phyloP scores from a whole-genome alignment of 352 stramenopile genomes.

The Plasmopara viticola region DNA sequence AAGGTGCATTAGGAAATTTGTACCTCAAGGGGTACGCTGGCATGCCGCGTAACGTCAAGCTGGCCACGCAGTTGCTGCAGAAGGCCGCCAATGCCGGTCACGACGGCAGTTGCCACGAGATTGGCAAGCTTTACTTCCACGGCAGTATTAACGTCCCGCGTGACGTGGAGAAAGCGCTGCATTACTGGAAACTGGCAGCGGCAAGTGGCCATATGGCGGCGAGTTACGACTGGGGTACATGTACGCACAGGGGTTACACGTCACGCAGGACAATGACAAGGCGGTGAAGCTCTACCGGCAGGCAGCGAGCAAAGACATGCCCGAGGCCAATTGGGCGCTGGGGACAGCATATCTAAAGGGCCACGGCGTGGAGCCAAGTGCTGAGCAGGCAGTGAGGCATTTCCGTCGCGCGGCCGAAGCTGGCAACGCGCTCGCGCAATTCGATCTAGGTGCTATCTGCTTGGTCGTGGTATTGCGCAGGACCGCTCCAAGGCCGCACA shows the following conservation, averaged over 20 bases:
- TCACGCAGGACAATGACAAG: slow-evolving; percentile 46
- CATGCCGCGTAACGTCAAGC: slow-evolving; percentile 36
- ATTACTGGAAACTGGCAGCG: slow-evolving; percentile 62
- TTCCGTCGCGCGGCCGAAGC: slow-evolving; percentile 59
- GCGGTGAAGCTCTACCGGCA: slow-evolving; percentile 52
- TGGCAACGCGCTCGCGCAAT: slow-evolving; percentile 56
- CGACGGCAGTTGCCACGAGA: slow-evolving; percentile 60
- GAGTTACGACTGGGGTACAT: slow-evolving; percentile 71
- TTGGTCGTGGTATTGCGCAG: slow-evolving; percentile 56
- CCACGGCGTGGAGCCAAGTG: slow-evolving; percentile 23
- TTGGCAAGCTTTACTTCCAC: slow-evolving; percentile 69
- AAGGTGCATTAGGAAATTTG: slow-evolving; percentile 63
- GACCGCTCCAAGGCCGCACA: slow-evolving; percentile 52
- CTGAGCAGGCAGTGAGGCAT: slow-evolving; percentile 35
- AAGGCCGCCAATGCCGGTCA: slow-evolving; percentile 64
- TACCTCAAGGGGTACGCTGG: slow-evolving; percentile 55
- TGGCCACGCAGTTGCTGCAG: slow-evolving; percentile 51
- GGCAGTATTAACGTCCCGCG: slow-evolving; percentile 27
- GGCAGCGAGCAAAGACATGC: slow-evolving; percentile 55
- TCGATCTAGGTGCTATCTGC: slow-evolving; percentile 74
- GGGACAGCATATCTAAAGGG: slow-evolving; percentile 52
- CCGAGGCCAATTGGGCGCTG: slow-evolving; percentile 58
- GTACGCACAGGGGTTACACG: slow-evolving; percentile 68
- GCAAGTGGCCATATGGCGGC: slow-evolving; percentile 60
- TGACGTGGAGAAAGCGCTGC: slow-evolving; percentile 35